A percentile compares a stretch with the other conserved stretches of the same genome.
Evolutionary conservation across 345 rosid species (phyloP).

Genomic region (Murraya koenigii): DNA sequence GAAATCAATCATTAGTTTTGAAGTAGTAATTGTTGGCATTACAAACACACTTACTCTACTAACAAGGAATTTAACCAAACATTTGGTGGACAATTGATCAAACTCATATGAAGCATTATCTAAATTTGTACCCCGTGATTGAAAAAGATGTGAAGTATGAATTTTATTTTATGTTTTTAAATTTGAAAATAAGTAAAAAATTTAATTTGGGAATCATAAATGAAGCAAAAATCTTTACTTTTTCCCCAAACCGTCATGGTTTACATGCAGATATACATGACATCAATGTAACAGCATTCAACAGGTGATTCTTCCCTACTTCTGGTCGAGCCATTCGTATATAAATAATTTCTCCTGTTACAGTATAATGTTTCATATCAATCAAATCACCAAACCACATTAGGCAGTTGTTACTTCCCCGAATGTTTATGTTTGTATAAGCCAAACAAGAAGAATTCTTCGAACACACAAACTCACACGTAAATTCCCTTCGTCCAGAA

Average conservation of each 20-base stretch:
- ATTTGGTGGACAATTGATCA: background rate
- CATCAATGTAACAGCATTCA: background rate
- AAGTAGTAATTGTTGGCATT: background rate
- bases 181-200: no score
- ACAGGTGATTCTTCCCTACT: background rate
- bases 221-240: no score
- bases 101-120: background rate
- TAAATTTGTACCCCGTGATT: no score
- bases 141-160: no score
- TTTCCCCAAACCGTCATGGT: no score
- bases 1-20: background rate
- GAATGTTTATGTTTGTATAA: background rate
- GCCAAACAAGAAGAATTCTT: background rate
- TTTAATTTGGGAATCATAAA: no score
- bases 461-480: background rate
- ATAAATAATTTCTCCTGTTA: background rate
- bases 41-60: background rate
- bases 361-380: background rate
- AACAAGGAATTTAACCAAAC: background rate
- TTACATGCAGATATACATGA: background rate
- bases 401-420: background rate
- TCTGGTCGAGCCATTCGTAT: background rate
- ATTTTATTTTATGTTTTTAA: no score
- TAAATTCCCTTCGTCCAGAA: background rate
- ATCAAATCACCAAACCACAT: background rate